These are phyloP conservation scores for Coniochaeta hoffmannii DNA, from an alignment of 2,329 filamentous ascomycete species.

Conservation along the genomic window DNA sequence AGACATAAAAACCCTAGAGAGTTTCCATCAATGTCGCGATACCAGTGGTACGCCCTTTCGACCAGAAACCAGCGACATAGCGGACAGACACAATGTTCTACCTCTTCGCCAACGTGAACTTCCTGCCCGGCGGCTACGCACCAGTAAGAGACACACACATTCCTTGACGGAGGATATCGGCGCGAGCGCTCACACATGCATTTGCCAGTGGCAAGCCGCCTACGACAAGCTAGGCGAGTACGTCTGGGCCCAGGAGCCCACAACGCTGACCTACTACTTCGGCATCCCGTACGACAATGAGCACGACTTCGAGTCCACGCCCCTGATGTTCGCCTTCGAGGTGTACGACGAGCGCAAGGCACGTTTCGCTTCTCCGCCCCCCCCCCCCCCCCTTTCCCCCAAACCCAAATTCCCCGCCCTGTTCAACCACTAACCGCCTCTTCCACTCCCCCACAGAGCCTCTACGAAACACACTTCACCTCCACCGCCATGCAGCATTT, in stretches of 20 bases:
- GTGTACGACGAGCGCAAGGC: constrained; percentile 19
- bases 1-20: neutral
- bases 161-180: neutral
- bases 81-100: constrained; percentile 6
- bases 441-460: constrained; percentile 15
- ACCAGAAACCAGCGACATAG: neutral
- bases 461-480: constrained; percentile 24
- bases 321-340: constrained; percentile 27
- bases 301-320: constrained; percentile 20
- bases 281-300: constrained; percentile 28
- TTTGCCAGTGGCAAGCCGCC: constrained; percentile 28
- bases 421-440: neutral
- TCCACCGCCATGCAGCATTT: constrained; percentile 22
- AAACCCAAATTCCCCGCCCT: neutral
- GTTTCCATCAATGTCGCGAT: neutral
- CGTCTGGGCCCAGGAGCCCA: constrained; percentile 24
- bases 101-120: constrained; percentile 23
- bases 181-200: neutral
- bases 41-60: neutral
- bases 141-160: constrained; percentile 15
- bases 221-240: constrained; percentile 29
- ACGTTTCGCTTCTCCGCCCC: constrained; percentile 1
- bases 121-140: constrained; percentile 23
- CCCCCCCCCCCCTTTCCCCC: neutral
- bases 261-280: constrained; percentile 33